phyloP scores from a whole-genome alignment of 352 stramenopile species.

The Globisporangium middletonii region DNA sequence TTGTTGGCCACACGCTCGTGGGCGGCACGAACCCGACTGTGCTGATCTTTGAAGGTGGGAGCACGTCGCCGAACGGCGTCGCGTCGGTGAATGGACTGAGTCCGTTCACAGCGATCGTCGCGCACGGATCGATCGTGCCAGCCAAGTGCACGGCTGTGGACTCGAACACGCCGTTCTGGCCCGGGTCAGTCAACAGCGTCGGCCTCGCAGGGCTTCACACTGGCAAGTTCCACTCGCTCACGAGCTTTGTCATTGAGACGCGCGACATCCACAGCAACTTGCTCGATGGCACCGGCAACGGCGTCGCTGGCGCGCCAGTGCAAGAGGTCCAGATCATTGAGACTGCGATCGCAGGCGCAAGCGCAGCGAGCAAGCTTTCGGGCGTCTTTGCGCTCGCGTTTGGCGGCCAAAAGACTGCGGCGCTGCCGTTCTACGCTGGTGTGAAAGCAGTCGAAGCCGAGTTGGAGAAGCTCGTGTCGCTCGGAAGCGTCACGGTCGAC shows the following conservation, averaged over 20 bases:
- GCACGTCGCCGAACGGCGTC: constrained; percentile 22
- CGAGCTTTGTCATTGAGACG: constrained; percentile 90
- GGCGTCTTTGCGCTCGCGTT: constrained; percentile 80
- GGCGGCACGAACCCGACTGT: constrained; percentile 24
- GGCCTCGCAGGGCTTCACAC: constrained; percentile 54
- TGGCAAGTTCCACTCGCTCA: constrained; percentile 57
- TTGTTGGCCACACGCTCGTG: constrained; percentile 24
- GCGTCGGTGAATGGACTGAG: constrained; percentile 36
- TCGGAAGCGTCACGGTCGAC: constrained; percentile 83
- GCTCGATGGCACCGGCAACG: constrained; percentile 77
- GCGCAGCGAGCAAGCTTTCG: constrained; percentile 28
- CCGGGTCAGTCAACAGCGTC: constrained; percentile 48
- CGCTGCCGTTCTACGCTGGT: constrained; percentile 62
- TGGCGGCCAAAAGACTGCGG: constrained; percentile 45
- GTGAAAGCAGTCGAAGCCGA: constrained; percentile 71
- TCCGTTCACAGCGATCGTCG: constrained; percentile 49
- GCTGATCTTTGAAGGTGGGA: constrained; percentile 27
- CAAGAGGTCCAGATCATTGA: constrained; percentile 92
- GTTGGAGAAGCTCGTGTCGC: constrained; percentile 72
- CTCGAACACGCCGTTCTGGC: constrained; percentile 45
- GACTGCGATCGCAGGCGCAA: constrained; percentile 37
- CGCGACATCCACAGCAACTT: constrained; percentile 89
- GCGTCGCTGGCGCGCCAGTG: constrained; percentile 39
- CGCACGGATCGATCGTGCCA: constrained; percentile 53
- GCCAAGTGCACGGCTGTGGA: constrained; percentile 65